Evolutionary conservation across 2,329 filamentous ascomycete genomes (phyloP).

Genomic region (Dothideomycetidae sp.): DNA sequence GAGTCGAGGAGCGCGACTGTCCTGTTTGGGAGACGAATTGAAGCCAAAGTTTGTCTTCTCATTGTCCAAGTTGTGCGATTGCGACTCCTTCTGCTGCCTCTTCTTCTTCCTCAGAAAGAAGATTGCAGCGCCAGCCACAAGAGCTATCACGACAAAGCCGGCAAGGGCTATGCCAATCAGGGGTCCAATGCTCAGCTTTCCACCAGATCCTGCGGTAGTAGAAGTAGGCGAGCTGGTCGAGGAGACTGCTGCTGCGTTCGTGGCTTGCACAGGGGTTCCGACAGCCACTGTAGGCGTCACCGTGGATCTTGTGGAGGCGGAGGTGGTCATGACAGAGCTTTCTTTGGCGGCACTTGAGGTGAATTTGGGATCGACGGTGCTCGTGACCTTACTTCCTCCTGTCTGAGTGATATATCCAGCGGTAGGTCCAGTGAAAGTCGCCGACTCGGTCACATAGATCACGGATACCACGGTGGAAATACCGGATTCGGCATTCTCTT

Average conservation of each 20-base stretch:
- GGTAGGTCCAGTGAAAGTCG: constrained; percentile 36
- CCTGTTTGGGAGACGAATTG: constrained; percentile 16
- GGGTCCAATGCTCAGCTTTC: constrained; percentile 29
- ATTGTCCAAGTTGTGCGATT: constrained; percentile 21
- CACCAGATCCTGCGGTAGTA: neutral
- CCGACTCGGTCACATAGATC: constrained; percentile 39
- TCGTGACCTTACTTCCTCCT: constrained; percentile 8
- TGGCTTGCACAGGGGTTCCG: constrained; percentile 3
- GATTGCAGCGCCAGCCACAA: constrained; percentile 53
- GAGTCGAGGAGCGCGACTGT: constrained; percentile 19
- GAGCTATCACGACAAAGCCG: constrained; percentile 53
- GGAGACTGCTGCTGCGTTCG: constrained; percentile 8
- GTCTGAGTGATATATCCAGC: constrained; percentile 20
- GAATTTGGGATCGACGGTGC: neutral
- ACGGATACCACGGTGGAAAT: constrained; percentile 26
- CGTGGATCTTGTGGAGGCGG: constrained; percentile 3
- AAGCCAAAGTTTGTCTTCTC: constrained; percentile 24
- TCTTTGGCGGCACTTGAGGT: neutral
- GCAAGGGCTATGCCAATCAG: constrained; percentile 82
- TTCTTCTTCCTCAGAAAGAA: constrained; percentile 62
- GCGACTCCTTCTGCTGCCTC: constrained; percentile 36
- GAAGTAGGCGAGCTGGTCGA: constrained; percentile 8
- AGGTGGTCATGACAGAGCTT: neutral
- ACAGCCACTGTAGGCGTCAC: constrained; percentile 2
- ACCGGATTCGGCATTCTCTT: constrained; percentile 10